Evolutionary conservation across 164 flowering plant species (phyloP).

Genomic region (Buxus sempervirens): DNA sequence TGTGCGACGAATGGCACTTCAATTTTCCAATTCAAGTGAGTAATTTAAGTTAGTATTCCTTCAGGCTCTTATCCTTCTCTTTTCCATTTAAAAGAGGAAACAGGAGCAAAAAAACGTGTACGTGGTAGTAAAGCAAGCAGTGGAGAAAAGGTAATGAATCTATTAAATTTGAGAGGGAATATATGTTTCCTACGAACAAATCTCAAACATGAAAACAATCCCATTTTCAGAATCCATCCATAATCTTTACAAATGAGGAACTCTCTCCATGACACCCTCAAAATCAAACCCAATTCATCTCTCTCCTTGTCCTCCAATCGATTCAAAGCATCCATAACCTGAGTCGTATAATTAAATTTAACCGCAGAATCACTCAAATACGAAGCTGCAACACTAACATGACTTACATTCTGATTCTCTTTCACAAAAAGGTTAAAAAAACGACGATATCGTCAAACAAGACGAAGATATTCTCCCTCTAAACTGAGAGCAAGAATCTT

Average conservation of each 20-base stretch:
- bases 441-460: neutral
- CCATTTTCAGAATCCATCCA: slow-evolving; percentile 59
- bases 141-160: slow-evolving; percentile 55
- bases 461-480: slow-evolving; percentile 2
- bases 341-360: slow-evolving; percentile 35
- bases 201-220: slow-evolving; percentile 44
- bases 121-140: slow-evolving; percentile 58
- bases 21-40: neutral
- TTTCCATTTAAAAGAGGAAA: slow-evolving; percentile 54
- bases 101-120: slow-evolving; percentile 72
- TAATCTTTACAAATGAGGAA: slow-evolving; percentile 36
- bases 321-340: slow-evolving; percentile 46
- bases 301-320: slow-evolving; percentile 40
- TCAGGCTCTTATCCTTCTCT: neutral
- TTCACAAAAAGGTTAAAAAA: slow-evolving; percentile 2
- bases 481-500: slow-evolving; percentile 9
- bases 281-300: slow-evolving; percentile 38
- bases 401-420: slow-evolving; percentile 39
- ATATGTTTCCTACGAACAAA: neutral
- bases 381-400: slow-evolving; percentile 32
- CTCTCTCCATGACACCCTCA: slow-evolving; percentile 29
- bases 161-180: neutral
- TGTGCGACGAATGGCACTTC: too few species aligned
- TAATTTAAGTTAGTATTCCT: neutral
- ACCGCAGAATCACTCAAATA: slow-evolving; percentile 27